Evolutionary conservation across 2,329 filamentous ascomycete genomes (phyloP), one percentile per base, ranked within the genome.

Genomic region (Colletotrichum trifolii): DNA sequence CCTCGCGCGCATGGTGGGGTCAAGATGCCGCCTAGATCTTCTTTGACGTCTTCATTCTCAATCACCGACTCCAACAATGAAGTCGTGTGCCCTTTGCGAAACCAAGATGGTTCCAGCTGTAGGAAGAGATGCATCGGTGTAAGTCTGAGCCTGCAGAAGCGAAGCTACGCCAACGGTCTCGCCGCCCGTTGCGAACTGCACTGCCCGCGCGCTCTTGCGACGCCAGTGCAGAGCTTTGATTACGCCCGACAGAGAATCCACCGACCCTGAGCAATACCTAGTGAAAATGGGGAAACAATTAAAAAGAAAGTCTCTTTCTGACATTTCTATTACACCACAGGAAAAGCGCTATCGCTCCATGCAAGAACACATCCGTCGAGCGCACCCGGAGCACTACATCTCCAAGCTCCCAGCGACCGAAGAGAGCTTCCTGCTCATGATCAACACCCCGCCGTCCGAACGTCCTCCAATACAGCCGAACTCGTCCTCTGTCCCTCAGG

Each of bases 281-380:
- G 17, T 17, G 17, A 17, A 17, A 17, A 17, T 25, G 25, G 25
- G 25, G 25, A 25, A 25, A 25, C 4, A 25, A 25, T 25, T 5
- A 25, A 25, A 25, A 25, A 5, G 25, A 25, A 25, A 25, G 25
- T 25, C 25, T 25, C 66, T 61, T 61, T 67, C 68, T 70, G 69
- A 66, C 64, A 54, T 59, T 69, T 13, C 33, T 10, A 70, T 36
- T 15, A 46, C 56, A 54, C 49, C 71, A 77, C 80, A 96, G 93
- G 93, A 96, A 83, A 97, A 97, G 81, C 88, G 93, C 71, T 99
- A 94, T 82, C 94, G 96, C 78, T 98, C 95, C 69, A 98, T 99
- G 93, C 96, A 98, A 81, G 96, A 99, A 86, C 96, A 99, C 76
- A 98, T 99, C 74, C 93, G 96, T 73, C 91, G 96, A 78, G 95